Evolutionary conservation across 192 early-diverging fungal species (phyloP).

Genomic region (Coemansia sp.): DNA sequence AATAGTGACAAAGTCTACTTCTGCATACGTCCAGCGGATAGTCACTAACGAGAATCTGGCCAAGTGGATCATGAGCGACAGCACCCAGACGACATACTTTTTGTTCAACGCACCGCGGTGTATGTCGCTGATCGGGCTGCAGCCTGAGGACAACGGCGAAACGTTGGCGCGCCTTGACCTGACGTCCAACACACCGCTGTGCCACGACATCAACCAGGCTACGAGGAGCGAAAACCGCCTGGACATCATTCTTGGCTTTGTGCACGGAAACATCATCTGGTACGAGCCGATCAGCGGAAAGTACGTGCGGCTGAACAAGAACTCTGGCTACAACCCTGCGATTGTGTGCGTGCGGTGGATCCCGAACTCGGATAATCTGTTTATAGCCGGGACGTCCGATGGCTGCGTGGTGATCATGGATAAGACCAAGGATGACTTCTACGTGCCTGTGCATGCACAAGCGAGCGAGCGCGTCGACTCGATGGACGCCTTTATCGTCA

Average conservation of each 20-base stretch:
- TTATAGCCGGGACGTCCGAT: constrained; percentile 82
- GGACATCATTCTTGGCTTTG: constrained; percentile 84
- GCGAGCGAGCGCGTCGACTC: background rate
- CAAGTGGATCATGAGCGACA: constrained; percentile 17
- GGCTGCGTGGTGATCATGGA: constrained; percentile 85
- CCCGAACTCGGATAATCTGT: constrained; percentile 79
- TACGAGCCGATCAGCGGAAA: constrained; percentile 87
- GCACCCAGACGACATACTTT: constrained; percentile 18
- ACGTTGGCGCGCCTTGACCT: constrained; percentile 79
- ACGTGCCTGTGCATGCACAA: constrained; percentile 16
- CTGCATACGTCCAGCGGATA: constrained; percentile 70
- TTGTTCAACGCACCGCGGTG: constrained; percentile 40
- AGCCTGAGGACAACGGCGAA: constrained; percentile 56
- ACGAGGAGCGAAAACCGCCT: constrained; percentile 69
- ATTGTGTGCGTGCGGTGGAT: constrained; percentile 89
- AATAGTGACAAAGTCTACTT: constrained; percentile 73
- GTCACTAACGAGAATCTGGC: constrained; percentile 71
- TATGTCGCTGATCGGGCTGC: constrained; percentile 19
- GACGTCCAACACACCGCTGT: constrained; percentile 72
- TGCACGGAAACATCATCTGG: constrained; percentile 78
- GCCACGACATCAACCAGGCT: constrained; percentile 79
- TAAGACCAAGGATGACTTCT: constrained; percentile 81
- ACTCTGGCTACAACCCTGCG: constrained; percentile 65
- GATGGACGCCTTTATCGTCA: constrained; percentile 30
- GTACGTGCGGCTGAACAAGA: constrained; percentile 80